Percentiles rank a stretch among this genome's conserved stretches.
Conservation (phyloP, 2,329 filamentous ascomycete genomes). For the Clonostachys solani region DNA sequence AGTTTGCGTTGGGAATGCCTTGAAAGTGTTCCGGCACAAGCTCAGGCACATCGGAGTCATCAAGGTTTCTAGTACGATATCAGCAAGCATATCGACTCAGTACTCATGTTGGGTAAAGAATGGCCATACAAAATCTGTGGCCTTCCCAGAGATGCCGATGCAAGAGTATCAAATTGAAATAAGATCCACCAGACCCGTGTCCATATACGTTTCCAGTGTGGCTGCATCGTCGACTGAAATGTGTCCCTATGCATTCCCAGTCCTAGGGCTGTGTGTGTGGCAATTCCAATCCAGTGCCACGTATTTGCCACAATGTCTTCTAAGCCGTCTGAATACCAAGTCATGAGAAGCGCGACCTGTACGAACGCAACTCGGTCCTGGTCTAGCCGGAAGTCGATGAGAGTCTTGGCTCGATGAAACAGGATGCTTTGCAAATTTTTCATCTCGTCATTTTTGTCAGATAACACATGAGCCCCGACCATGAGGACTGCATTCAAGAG, state of each 20-base stretch:
- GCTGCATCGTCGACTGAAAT: constrained; percentile 16
- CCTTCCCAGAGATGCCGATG: constrained; percentile 37
- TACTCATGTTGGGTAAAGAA: neutral
- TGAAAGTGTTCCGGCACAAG: constrained; percentile 39
- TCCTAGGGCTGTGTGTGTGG: constrained; percentile 44
- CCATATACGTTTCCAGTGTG: constrained; percentile 26
- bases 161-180: constrained; percentile 29
- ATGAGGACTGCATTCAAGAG: constrained; percentile 45
- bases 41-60: constrained; percentile 44
- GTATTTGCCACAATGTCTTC: constrained; percentile 51
- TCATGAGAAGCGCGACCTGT: constrained; percentile 49
- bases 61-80: constrained; percentile 26
- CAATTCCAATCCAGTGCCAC: constrained; percentile 48
- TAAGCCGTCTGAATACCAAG: constrained; percentile 50
- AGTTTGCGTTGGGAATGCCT: constrained; percentile 27
- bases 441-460: constrained; percentile 30
- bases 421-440: constrained; percentile 36
- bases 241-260: constrained; percentile 43
- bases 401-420: constrained; percentile 47
- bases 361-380: constrained; percentile 47
- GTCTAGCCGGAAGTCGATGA: constrained; percentile 49
- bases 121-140: constrained; percentile 39
- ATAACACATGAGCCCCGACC: constrained; percentile 44
- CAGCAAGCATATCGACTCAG: too few species aligned
- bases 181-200: constrained; percentile 34